Conservation (phyloP, 83 land plant genomes). For the Picea abies region DNA sequence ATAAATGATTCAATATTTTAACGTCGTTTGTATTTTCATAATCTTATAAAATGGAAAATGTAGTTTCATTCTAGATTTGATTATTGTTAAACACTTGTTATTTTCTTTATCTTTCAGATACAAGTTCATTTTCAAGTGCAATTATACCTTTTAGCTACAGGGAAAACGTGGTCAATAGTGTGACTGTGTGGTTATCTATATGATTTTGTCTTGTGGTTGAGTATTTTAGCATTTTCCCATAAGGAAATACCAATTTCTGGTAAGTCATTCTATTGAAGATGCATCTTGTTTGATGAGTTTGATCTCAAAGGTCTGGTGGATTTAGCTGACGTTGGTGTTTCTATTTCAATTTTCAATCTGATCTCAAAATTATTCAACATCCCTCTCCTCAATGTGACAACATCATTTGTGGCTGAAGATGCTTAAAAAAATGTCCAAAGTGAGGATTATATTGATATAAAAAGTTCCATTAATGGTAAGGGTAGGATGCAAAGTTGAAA, state of each 20-base stretch:
- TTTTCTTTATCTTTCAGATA: no score
- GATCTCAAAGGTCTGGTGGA: constrained; percentile 68
- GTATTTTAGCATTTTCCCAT: neutral
- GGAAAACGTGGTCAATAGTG: no score
- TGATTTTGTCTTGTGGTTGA: no score
- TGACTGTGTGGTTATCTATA: no score
- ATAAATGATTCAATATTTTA: no score
- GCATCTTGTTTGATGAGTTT: neutral
- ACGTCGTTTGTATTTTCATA: no score
- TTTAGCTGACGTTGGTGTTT: constrained; percentile 44
- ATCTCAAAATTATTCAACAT: constrained; percentile 21
- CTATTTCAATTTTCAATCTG: no score
- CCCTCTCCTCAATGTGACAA: constrained; percentile 89
- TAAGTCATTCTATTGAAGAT: neutral
- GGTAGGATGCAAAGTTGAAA: neutral
- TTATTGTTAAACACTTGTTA: no score
- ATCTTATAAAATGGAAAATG: no score
- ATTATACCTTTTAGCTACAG: no score
- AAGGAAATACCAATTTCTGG: neutral
- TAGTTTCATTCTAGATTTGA: no score
- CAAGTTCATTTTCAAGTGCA: no score
- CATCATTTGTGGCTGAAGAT: constrained; percentile 96
- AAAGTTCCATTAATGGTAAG: neutral
- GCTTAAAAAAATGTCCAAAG: constrained; percentile 24
- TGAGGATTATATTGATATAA: neutral